These are phyloP conservation scores for Chlorella vulgaris DNA, from an alignment of 139 green algal species.

Conservation along the genomic window DNA sequence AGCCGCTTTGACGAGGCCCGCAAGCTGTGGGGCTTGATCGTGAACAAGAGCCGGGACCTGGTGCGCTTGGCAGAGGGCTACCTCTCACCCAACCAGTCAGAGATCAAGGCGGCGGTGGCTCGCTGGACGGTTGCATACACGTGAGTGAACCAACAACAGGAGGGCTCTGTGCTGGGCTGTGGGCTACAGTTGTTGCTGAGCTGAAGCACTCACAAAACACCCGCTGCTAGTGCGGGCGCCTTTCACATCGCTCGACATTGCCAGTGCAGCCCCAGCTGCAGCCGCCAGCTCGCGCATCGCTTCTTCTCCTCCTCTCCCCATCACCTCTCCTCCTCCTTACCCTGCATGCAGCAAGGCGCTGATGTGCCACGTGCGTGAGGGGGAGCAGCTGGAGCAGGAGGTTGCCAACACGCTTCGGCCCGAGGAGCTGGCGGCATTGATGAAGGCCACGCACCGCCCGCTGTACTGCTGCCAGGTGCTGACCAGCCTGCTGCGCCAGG, in stretches of 20 bases:
- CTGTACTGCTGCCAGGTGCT: conserved; percentile 23
- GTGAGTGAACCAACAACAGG: no score
- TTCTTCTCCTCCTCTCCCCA: background rate
- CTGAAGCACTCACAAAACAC: no score
- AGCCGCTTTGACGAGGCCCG: conserved; percentile 54
- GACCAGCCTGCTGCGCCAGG: conserved; percentile 5
- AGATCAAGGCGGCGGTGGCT: conserved; percentile 25
- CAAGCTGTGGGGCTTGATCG: conserved; percentile 45
- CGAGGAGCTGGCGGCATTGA: conserved; percentile 38
- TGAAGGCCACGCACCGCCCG: conserved; percentile 45
- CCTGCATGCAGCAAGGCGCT: background rate
- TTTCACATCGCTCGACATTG: background rate
- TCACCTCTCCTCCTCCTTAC: background rate
- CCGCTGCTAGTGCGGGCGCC: no score
- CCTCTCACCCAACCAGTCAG: background rate
- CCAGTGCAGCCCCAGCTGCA: background rate
- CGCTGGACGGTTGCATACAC: conserved; percentile 49
- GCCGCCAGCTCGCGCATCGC: no score
- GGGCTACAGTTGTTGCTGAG: no score
- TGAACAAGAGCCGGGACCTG: conserved; percentile 47
- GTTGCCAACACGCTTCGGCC: background rate
- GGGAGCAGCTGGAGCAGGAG: conserved; percentile 23
- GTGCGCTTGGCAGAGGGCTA: background rate
- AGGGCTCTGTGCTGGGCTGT: no score
- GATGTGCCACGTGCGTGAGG: conserved; percentile 37